Evolutionary conservation across 164 flowering plant species (phyloP).

Genomic region (Vitis cinerea): DNA sequence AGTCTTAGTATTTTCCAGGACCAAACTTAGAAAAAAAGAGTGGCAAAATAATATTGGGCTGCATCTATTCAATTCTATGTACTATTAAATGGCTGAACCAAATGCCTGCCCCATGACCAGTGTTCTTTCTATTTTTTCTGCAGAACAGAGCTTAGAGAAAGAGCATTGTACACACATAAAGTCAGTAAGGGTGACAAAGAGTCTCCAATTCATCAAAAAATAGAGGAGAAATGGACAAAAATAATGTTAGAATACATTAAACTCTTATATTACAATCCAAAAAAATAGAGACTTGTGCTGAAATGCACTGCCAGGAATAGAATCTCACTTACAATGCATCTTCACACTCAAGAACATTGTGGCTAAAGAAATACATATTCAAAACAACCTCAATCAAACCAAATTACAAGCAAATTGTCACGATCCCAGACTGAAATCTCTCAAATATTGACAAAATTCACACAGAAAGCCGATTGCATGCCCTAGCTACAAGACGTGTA

Average conservation of each 20-base stretch:
- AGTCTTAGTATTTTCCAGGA: too few species aligned
- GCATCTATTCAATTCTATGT: too few species aligned
- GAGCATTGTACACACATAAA: not conserved
- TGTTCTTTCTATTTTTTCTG: too few species aligned
- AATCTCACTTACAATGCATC: not conserved
- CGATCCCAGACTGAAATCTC: conserved; percentile 12
- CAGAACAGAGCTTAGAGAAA: too few species aligned
- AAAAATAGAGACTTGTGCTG: not conserved
- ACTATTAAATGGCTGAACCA: too few species aligned
- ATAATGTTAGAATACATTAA: conserved; percentile 3
- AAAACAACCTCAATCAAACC: not conserved
- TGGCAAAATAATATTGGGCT: too few species aligned
- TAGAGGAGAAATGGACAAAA: not conserved
- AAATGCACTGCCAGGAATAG: not conserved
- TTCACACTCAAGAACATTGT: not conserved
- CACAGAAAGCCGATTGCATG: conserved; percentile 11
- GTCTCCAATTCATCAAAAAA: not conserved
- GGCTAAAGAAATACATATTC: not conserved
- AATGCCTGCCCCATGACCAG: too few species aligned
- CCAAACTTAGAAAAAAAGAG: too few species aligned
- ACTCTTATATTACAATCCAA: not conserved
- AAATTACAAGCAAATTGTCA: conserved; percentile 3
- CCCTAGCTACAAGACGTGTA: conserved; percentile 4
- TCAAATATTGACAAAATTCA: conserved; percentile 9
- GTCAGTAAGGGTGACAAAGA: not conserved